Evolutionary conservation across 139 green algal species (phyloP).

Genomic region (Chlorella sp.): DNA sequence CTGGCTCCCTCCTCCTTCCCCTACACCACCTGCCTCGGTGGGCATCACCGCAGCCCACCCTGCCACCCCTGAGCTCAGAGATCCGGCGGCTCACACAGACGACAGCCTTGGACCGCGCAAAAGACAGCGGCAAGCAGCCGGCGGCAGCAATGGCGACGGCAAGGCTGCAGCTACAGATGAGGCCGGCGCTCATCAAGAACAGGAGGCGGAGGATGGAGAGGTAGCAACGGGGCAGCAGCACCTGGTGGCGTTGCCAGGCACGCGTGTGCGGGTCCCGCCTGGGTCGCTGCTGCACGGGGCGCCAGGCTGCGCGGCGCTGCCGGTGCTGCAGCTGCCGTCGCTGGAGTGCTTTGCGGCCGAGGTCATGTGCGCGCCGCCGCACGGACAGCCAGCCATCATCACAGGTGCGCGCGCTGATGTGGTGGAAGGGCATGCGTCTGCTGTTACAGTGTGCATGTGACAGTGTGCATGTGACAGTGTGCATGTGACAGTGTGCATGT

Average conservation of each 20-base stretch:
- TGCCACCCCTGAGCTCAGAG: too few relatives aligned
- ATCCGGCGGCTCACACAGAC: too few relatives aligned
- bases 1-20: too few relatives aligned
- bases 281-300: background rate
- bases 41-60: too few relatives aligned
- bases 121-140: too few relatives aligned
- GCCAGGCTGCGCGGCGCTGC: background rate
- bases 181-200: background rate
- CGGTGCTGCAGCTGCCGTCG: background rate
- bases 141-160: background rate
- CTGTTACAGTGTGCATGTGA: too few relatives aligned
- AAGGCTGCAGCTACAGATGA: background rate
- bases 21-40: too few relatives aligned
- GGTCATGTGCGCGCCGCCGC: conserved; percentile 33
- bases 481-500: background rate
- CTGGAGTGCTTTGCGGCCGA: conserved; percentile 54
- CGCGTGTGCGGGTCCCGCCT: background rate
- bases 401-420: too few relatives aligned
- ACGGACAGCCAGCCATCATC: conserved; percentile 3
- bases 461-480: too few relatives aligned
- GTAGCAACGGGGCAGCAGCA: background rate
- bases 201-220: background rate
- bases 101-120: too few relatives aligned
- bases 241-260: background rate
- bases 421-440: too few relatives aligned